Evolutionary conservation across 805 yeast genomes (phyloP), one percentile per base, ranked within the genome.

Genomic region (Maudiozyma bulderi): DNA sequence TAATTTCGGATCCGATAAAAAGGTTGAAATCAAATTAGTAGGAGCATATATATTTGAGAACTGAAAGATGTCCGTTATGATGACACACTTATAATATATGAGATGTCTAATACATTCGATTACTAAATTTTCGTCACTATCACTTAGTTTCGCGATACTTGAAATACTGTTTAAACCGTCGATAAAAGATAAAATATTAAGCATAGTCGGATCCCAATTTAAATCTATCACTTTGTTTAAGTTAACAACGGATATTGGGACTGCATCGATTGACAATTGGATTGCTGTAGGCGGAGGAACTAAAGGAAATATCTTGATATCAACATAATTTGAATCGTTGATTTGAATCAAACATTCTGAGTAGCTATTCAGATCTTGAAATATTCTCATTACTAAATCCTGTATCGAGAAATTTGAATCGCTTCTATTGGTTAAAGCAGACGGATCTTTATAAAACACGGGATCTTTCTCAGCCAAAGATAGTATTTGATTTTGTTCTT

Each of bases 201-300:
- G 72, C 93, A 93, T 84, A 1, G 98, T 91, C 1, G 97, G 97
- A 65, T 93, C 99, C 97, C 99, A 93, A 58, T 86, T 84, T 8
- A 86, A 84, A 65, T 93, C 99, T 41, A 87, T 82, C 52, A 93
- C 72, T 38, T 77, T 70, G 31, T 75, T 75, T 34, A 93, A 69
- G 47, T 81, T 80, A 1, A 93, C 95, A 0, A 91, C 82, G n/a
- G 95, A 79, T 5, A 90, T 78, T 0, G 99, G 99, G 0, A 93
- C 99, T 64, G 91, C 95, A 57, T 73, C 86, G 0, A 95, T 79
- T 45, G 81, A 73, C 26, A 93, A 70, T 44, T 78, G 78, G 4
- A 47, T 45, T 0, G 90, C 83, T 3, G 89, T 80, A 0, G 91
- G 96, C 1, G 90, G 86, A 10, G 85, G 84, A 35, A 84, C 70